Base-by-base conservation (phyloP, 1,139 yeast species). In the Blastobotrys aristatus region DNA sequence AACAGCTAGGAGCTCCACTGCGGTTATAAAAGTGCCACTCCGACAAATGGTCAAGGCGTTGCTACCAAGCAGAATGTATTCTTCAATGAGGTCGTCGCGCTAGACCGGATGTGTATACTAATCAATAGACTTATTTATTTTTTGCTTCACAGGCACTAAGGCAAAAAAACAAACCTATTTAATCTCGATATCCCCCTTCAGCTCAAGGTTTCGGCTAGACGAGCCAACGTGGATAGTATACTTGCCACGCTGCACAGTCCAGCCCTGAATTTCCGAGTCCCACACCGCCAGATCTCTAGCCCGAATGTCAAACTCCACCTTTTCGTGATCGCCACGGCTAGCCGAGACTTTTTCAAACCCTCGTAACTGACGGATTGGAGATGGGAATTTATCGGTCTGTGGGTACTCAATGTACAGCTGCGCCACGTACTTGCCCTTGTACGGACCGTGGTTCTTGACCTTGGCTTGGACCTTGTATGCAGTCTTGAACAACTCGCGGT, bases 391-490 rank as follows among this genome's bases (percentile, higher is more conserved):
- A 62, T 64, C 49, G 58, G 61, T 37, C 70, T 70, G 56, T 10
- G 84, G 85, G 49, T 74, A 73, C 49, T 77, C 81, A 49, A 80
- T 66, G 59, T 79, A 81, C 50, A 80, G 62, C 57, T 81, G 84
- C 14, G 75, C 75, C 21, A 76, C 84, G 52, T 70, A 73, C 57
- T 80, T 73, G 0, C 84, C 85, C 34, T 67, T 67, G 36, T 61
- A 58, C 20, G 70, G 68, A 0, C 86, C 86, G 29, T 66, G 71
- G 59, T 80, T 80, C 36, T 69, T 67, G 16, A 79, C 72, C 32
- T 63, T 66, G 2, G 75, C 83, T 40, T 68, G 64, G 6, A 79
- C 80, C 40, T 70, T 64, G 60, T 77, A 79, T 43, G 76, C 65
- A 6, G 55, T 57, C 35, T 70, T 70, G 72, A 73, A 73, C 30